Conservation (phyloP, 1,139 yeast genomes). For the Protomyces arabidopsidicola region DNA sequence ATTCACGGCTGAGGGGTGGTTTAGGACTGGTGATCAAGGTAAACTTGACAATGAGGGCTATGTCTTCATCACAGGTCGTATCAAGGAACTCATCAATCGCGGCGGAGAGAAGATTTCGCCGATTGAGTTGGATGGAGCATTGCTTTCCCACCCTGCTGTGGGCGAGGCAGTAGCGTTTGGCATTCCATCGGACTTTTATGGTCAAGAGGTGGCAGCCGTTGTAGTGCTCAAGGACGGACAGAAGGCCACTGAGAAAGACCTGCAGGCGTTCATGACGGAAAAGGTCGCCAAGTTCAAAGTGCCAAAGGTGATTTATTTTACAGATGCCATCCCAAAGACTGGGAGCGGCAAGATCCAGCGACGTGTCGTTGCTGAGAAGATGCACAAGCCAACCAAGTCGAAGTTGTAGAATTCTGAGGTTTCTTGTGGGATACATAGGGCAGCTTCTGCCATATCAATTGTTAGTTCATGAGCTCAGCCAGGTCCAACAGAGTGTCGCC, state of each 20-base stretch:
- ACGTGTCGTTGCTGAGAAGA: slow-evolving; percentile 50
- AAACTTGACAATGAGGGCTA: slow-evolving; percentile 55
- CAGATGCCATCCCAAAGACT: slow-evolving; percentile 55
- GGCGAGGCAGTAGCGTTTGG: slow-evolving; percentile 67
- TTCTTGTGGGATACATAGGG: background rate
- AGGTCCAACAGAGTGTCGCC: too few relatives aligned
- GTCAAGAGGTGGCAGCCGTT: slow-evolving; percentile 64
- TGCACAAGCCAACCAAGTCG: slow-evolving; percentile 31
- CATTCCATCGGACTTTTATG: slow-evolving; percentile 58
- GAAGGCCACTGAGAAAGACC: slow-evolving; percentile 42
- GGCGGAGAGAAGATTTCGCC: slow-evolving; percentile 72
- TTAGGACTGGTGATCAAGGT: slow-evolving; percentile 73
- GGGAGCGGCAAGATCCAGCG: slow-evolving; percentile 61
- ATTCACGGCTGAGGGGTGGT: slow-evolving; percentile 54
- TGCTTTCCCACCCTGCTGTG: slow-evolving; percentile 54
- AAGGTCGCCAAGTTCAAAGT: slow-evolving; percentile 55
- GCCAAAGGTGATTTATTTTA: slow-evolving; percentile 53
- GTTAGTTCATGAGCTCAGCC: too few relatives aligned
- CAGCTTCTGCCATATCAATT: too few relatives aligned
- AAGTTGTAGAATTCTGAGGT: slow-evolving; percentile 26
- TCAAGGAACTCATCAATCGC: slow-evolving; percentile 62
- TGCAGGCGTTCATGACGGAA: slow-evolving; percentile 45
- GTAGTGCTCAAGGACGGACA: slow-evolving; percentile 50
- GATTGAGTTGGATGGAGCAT: slow-evolving; percentile 55
- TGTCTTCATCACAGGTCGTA: slow-evolving; percentile 57